Conservation (phyloP, 495 filamentous ascomycete species). For the Neurospora sp. region DNA sequence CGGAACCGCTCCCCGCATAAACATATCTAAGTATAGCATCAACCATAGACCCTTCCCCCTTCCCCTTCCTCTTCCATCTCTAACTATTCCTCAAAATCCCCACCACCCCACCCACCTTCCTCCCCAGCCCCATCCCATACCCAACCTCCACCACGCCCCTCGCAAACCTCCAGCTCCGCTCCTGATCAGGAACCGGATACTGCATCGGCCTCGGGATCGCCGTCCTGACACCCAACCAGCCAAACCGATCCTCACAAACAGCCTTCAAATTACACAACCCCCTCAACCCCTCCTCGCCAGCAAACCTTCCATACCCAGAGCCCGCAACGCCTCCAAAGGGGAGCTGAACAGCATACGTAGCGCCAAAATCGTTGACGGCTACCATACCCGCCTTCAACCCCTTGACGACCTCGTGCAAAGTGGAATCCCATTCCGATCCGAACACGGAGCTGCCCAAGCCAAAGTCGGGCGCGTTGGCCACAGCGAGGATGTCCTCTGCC, state of each 20-base stretch:
- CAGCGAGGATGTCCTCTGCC: constrained; percentile 50
- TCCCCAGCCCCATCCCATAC: constrained; percentile 32
- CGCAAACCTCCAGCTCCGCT: constrained; percentile 45
- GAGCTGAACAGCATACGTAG: constrained; percentile 82
- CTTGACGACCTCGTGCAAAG: constrained; percentile 41
- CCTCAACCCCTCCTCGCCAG: constrained; percentile 78
- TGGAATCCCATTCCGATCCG: constrained; percentile 44
- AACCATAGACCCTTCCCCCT: neutral
- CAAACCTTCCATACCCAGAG: constrained; percentile 89
- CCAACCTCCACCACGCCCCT: constrained; percentile 46
- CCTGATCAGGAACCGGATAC: constrained; percentile 60
- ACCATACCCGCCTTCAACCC: constrained; percentile 80
- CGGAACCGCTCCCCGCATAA: neutral
- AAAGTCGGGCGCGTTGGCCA: constrained; percentile 70
- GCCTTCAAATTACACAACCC: constrained; percentile 78
- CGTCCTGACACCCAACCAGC: constrained; percentile 52
- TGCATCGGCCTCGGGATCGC: constrained; percentile 66
- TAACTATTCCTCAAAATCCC: constrained; percentile 34
- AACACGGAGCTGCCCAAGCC: constrained; percentile 79
- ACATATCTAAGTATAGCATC: neutral
- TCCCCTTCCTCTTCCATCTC: neutral
- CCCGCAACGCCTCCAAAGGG: constrained; percentile 86
- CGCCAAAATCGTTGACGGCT: constrained; percentile 86
- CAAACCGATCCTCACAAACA: constrained; percentile 66
- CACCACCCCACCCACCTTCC: constrained; percentile 30